A percentile compares a stretch with the other conserved stretches of the same genome.
These are phyloP conservation scores for Amorphotheca resinae DNA, from an alignment of 495 filamentous ascomycete genomes.

Conservation along the genomic window DNA sequence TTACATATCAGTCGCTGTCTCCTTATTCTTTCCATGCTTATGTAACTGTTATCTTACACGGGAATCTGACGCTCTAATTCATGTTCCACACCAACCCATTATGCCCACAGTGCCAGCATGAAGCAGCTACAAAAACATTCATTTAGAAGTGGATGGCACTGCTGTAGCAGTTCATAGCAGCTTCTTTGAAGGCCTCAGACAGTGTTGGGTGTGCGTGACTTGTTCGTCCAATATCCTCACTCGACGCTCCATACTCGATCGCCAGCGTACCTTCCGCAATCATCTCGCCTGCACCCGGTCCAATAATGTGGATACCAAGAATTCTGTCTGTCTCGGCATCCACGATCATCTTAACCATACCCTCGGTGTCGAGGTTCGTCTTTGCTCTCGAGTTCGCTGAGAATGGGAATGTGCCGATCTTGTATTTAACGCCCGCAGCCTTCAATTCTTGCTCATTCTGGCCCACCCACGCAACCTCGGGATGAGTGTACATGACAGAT, in stretches of 20 bases:
- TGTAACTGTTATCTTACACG: constrained; percentile 3
- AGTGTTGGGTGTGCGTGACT: constrained; percentile 90
- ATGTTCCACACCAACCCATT: background rate
- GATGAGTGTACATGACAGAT: constrained; percentile 98
- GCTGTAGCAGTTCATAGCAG: constrained; percentile 92
- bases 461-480: constrained; percentile 97
- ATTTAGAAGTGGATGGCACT: constrained; percentile 93
- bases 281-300: constrained; percentile 95
- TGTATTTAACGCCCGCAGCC: constrained; percentile 78
- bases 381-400: constrained; percentile 94
- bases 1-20: background rate
- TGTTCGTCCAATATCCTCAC: constrained; percentile 89
- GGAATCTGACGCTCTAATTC: background rate
- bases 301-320: constrained; percentile 91
- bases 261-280: constrained; percentile 95
- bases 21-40: background rate
- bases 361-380: constrained; percentile 96
- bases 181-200: constrained; percentile 98
- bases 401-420: constrained; percentile 89
- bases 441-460: constrained; percentile 96
- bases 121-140: constrained; percentile 1
- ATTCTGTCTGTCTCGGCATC: constrained; percentile 96
- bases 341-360: constrained; percentile 91
- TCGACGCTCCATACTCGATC: constrained; percentile 89
- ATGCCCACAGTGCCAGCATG: background rate